Evolutionary conservation across 2,329 filamentous ascomycete species (phyloP), one percentile per base, ranked within the genome.

Genomic region (Fusarium pilosicola): DNA sequence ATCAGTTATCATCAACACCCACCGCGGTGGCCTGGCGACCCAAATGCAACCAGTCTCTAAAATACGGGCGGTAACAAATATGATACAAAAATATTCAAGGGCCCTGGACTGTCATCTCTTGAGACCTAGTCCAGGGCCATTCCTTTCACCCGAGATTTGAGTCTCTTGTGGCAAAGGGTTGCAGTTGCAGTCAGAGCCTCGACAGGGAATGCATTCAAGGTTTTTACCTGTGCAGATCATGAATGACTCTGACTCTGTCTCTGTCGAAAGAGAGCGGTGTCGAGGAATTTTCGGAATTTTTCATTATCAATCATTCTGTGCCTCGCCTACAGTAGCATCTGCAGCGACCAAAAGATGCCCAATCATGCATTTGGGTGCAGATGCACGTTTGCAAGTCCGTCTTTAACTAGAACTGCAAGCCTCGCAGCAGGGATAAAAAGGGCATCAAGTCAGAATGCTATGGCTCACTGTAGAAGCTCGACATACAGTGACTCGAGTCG

Each of bases 171-270:
- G 51, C 51, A 41, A 28, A 41, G 8, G 26, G 62, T 74, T 62
- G 60, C 65, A 48, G 56, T 39, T 62, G 60, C 65, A 48, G 56
- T 39, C 61, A 62, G 41, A 38, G 30, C n/a, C 56, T 57, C 42
- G 56, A 55, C 70, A 58, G 30, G 65, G 59, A 46, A 70, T 28
- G 45, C 30, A 34, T 36, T 65, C 52, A 65, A 70, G 60, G 59
- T 60, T 70, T 68, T 56, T 62, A 68, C 65, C 34, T 45, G 74
- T 69, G 74, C 70, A 73, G 74, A 74, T 77, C 76, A 68, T 66
- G 59, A 63, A 76, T 60, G 68, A 68, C 62, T 55, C 26, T n/a
- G 65, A 65, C 62, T 55, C 36, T 28, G 65, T 63, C 62, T 48
- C 24, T 56, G 41, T 39, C 26, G n/a, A 44, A 51, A 68, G 67